Evolutionary conservation across 2,329 filamentous ascomycete genomes (phyloP), one percentile per base, ranked within the genome.

Genomic region (Chrysoporthe puriensis): DNA sequence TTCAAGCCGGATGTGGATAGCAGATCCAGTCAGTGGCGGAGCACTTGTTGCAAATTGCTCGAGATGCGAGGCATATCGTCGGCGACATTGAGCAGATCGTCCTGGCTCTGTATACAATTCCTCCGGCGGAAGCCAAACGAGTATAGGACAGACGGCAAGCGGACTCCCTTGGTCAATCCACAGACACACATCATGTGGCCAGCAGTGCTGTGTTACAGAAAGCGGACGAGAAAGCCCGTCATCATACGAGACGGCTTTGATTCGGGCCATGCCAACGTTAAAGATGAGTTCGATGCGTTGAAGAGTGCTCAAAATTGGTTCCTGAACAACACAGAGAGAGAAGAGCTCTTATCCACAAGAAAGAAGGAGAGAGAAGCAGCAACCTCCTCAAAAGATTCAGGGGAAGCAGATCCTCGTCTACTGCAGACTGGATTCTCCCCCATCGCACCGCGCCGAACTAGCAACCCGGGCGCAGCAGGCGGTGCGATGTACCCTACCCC

Each of bases 401-500:
- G 75, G 7, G 78, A 82, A 48, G 74, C 76, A 61, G 79, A 86
- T 71, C 74, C 76, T 16, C 83, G 78, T 72, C 78, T 77, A 14
- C 46, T 69, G 34, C 80, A 76, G 67, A 85, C 81, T 70, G 85
- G 81, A 1, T 80, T 85, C 62, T 88, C 87, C 8, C 85, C 86
- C 7, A 71, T 85, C 26, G 79, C 81, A 18, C 72, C 86, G 7
- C 82, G 86, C 70, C 80, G 86, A 72, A 78, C 84, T 48, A 84
- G 82, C 71, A 82, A 80, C 60, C 72, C 73, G 32, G 77, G 79
- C 7, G 75, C 79, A 14, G 77, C 80, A 6, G 78, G 81, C 34
- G 85, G 86, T 54, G 83, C 85, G 1, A 88, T 92, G 77, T 92
- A 93, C 74, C 90, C 89, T 9, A 93, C 90, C 6, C 90, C 90